Base-by-base conservation (phyloP, 2,329 filamentous ascomycete species). In the Trichoderma endophyticum region DNA sequence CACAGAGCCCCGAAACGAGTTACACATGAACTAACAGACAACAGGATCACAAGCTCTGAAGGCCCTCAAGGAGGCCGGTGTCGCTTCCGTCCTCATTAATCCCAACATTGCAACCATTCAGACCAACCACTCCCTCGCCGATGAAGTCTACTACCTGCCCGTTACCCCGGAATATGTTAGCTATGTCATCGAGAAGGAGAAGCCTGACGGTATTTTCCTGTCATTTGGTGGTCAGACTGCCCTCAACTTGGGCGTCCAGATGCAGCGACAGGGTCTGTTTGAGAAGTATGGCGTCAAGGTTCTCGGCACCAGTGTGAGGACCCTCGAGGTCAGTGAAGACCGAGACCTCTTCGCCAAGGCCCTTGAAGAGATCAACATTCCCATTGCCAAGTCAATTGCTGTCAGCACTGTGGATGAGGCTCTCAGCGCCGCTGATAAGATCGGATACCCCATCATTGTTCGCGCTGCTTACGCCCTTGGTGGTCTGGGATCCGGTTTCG, bases 21-120 rank as follows among this genome's bases (percentile, higher is more conserved):
- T n/a, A 54, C 24, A 6, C 28, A 26, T 26, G 15, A 30, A 28
- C 66, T 72, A 36, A 66, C 48, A 34, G 9, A 30, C 48, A 9
- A 79, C 79, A 97, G 94, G 96, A 75, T 95, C 95, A 6, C 96
- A 98, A 86, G 96, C 96, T 70, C 88, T 99, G 74, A 98, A 98
- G 85, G 96, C 96, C 51, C 88, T 99, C 74, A 98, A 97, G 84
- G 95, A 98, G 85, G 95, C 95, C 75, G 94, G 94, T 73, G 93
- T 98, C 73, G 85, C 91, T 76, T 97, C 95, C 11, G 93, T 98
- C 70, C 90, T 98, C 75, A 95, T 98, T 82, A 98, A 98, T 84
- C 95, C 95, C 78, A 98, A 98, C 82, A 98, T 98, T 81, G 95
- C 95, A 73, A 98, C 96, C 72, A 98, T 98, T 80, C 95, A 98